Percentiles rank a stretch among this genome's conserved stretches.
Evolutionary conservation across 164 flowering plant genomes (phyloP).

Genomic region (Magnolia changhungtana): DNA sequence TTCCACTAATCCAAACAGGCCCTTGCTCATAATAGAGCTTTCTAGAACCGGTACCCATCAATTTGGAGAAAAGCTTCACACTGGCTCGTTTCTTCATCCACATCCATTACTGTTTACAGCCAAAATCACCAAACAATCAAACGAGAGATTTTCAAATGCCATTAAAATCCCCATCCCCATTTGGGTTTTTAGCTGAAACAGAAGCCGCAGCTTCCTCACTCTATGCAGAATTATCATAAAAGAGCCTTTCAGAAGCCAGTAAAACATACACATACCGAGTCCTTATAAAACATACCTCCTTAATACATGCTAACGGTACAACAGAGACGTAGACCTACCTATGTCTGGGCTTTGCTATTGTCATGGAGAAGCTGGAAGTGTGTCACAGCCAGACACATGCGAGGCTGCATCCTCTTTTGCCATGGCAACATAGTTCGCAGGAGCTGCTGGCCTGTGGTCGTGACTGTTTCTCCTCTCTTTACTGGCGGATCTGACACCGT

Average conservation of each 20-base stretch:
- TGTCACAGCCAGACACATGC: constrained; percentile 56
- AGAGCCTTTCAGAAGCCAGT: neutral
- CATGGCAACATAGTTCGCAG: constrained; percentile 70
- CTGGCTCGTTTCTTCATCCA: too few species aligned
- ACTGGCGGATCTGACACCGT: constrained; percentile 46
- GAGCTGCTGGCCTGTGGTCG: constrained; percentile 50
- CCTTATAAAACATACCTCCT: neutral
- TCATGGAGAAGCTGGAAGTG: constrained; percentile 64
- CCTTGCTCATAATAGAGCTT: too few species aligned
- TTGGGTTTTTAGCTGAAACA: neutral
- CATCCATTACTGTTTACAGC: too few species aligned
- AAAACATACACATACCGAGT: neutral
- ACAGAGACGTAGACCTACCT: neutral
- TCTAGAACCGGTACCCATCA: too few species aligned
- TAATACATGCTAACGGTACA: neutral
- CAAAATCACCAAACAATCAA: too few species aligned
- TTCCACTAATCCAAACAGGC: too few species aligned
- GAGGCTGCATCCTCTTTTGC: constrained; percentile 82
- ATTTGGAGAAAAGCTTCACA: too few species aligned
- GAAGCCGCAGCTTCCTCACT: neutral
- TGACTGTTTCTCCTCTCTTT: constrained; percentile 66
- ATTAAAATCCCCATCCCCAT: too few species aligned
- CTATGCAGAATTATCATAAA: neutral
- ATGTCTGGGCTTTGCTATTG: neutral
- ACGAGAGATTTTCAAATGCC: too few species aligned